phyloP scores from a whole-genome alignment of 495 filamentous ascomycete genomes.

The Xylaria sp. region DNA sequence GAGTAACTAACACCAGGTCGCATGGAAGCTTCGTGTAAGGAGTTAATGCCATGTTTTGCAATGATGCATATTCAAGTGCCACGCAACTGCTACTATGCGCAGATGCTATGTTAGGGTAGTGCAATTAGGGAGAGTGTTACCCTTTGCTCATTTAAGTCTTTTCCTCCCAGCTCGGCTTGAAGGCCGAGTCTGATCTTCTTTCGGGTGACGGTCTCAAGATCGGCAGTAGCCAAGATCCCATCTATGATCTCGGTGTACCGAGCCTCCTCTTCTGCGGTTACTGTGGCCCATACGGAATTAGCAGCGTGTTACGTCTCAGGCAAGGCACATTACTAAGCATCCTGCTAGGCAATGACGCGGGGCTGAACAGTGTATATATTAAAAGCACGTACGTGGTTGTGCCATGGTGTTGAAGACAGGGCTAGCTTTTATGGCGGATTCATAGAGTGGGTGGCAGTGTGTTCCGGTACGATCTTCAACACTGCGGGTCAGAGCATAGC shows the following conservation, averaged over 20 bases:
- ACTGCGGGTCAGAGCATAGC: conserved; percentile 37
- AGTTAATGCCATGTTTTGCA: background rate
- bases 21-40: background rate
- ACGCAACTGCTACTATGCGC: background rate
- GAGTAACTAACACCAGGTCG: background rate
- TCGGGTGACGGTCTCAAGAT: conserved; percentile 88
- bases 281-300: conserved; percentile 48
- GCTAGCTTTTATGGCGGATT: conserved; percentile 18
- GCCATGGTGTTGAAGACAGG: conserved; percentile 24
- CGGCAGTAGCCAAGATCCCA: conserved; percentile 79
- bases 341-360: background rate
- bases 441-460: conserved; percentile 17
- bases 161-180: conserved; percentile 69
- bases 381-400: conserved; percentile 25
- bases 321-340: background rate
- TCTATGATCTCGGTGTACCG: conserved; percentile 89
- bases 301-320: background rate
- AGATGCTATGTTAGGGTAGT: background rate
- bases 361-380: background rate
- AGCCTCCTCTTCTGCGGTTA: conserved; percentile 68
- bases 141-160: conserved; percentile 89
- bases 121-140: conserved; percentile 47
- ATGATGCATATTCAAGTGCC: background rate
- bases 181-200: conserved; percentile 91
- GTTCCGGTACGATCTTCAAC: conserved; percentile 14